Percentiles rank a stretch among this genome's conserved stretches.
phyloP scores from a whole-genome alignment of 345 rosid genomes.

The Mallotus nudiflorus region DNA sequence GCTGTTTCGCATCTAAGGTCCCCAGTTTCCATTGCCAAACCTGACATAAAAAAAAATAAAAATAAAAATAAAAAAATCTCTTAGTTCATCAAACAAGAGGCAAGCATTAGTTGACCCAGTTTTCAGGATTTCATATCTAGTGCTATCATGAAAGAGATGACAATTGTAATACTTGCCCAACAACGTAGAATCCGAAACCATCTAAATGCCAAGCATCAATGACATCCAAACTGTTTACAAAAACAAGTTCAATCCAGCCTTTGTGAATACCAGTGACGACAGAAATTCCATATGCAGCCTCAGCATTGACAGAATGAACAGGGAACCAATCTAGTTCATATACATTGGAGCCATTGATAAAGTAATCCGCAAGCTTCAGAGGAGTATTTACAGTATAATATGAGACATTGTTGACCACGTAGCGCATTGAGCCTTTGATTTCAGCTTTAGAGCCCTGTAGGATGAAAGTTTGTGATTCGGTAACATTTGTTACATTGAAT shows the following conservation, averaged over 20 bases:
- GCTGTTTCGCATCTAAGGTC: constrained; percentile 27
- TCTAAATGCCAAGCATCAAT: constrained; percentile 65
- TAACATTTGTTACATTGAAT: constrained; percentile 54
- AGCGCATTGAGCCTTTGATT: constrained; percentile 22
- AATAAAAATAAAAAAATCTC: too few relatives aligned
- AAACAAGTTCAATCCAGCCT: constrained; percentile 54
- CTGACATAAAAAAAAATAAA: constrained; percentile 20
- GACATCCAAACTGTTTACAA: constrained; percentile 31
- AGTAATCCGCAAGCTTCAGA: constrained; percentile 48
- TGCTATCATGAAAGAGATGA: too few relatives aligned
- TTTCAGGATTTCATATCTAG: too few relatives aligned
- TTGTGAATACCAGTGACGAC: too few relatives aligned
- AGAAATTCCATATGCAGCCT: constrained; percentile 43
- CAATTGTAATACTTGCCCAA: constrained; percentile 42
- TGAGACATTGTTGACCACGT: constrained; percentile 42
- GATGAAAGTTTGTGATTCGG: constrained; percentile 40
- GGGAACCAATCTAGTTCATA: constrained; percentile 46
- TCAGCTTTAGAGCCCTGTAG: constrained; percentile 29
- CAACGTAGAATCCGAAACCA: constrained; percentile 50
- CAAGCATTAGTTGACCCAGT: too few relatives aligned
- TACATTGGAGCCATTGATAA: constrained; percentile 34
- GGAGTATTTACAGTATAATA: constrained; percentile 42
- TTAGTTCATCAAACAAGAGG: too few relatives aligned
- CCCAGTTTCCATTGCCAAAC: constrained; percentile 63
- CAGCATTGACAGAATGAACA: constrained; percentile 23